Conservation (phyloP, 306 rosid species). For the Glycine tomentella region DNA sequence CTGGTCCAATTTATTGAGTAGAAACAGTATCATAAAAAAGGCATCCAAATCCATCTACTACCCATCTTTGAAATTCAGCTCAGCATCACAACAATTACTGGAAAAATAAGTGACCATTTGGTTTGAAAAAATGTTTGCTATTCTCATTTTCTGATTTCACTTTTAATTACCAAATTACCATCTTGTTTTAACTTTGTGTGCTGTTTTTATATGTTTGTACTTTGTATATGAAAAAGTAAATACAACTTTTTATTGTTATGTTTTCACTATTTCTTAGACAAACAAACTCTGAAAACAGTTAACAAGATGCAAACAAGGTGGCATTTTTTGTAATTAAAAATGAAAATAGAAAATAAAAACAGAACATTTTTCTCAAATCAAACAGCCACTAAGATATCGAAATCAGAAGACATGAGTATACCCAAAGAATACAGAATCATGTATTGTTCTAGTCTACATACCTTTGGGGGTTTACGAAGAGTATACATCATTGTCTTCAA, state of each 20-base stretch:
- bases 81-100: too few relatives aligned
- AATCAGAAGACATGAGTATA: slow-evolving; percentile 6
- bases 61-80: too few relatives aligned
- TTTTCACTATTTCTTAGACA: neutral
- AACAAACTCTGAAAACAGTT: neutral
- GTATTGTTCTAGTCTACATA: slow-evolving; percentile 38
- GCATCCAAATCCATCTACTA: too few relatives aligned
- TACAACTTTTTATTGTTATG: too few relatives aligned
- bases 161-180: neutral
- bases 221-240: neutral
- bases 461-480: slow-evolving; percentile 77
- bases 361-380: neutral
- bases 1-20: too few relatives aligned
- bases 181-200: neutral
- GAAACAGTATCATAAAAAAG: neutral
- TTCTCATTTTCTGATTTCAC: neutral
- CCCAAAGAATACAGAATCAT: slow-evolving; percentile 9
- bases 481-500: slow-evolving; percentile 82
- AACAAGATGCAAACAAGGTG: neutral
- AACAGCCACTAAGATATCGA: neutral
- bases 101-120: neutral
- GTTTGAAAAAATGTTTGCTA: neutral
- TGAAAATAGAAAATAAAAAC: neutral
- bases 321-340: neutral
- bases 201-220: neutral